These are phyloP conservation scores for Mrakia hoshinonis DNA, from an alignment of 768 basidiomycete genomes.

Conservation along the genomic window DNA sequence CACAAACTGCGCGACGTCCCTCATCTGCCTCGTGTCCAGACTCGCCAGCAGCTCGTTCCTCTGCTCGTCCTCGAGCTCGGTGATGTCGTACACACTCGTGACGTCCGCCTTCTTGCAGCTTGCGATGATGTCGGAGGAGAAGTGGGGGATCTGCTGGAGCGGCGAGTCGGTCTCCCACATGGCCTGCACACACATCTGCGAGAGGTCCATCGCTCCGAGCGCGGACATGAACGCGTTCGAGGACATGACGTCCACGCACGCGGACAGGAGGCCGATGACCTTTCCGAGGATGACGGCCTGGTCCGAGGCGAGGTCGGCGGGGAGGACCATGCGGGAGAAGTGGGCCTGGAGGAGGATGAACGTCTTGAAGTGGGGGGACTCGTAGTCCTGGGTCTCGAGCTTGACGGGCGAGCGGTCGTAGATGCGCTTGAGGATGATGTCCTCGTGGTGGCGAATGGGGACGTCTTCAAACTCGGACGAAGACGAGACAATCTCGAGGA, in stretches of 20 bases:
- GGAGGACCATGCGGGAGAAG: constrained; percentile 84
- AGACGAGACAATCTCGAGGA: constrained; percentile 92
- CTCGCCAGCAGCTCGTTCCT: constrained; percentile 62
- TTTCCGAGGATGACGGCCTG: constrained; percentile 80
- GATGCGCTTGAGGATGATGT: constrained; percentile 64
- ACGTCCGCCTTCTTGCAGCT: constrained; percentile 73
- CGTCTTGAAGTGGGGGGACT: constrained; percentile 95
- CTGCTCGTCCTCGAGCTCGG: constrained; percentile 95
- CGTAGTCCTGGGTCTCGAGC: constrained; percentile 70
- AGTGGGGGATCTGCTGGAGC: constrained; percentile 91
- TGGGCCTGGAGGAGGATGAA: constrained; percentile 94
- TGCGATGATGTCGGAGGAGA: constrained; percentile 78
- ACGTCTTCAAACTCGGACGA: constrained; percentile 93
- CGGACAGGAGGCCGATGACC: constrained; percentile 79
- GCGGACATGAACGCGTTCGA: constrained; percentile 93
- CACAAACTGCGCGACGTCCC: constrained; percentile 86
- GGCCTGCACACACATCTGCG: constrained; percentile 97
- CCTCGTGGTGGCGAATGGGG: constrained; percentile 89
- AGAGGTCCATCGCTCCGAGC: constrained; percentile 91
- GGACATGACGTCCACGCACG: constrained; percentile 96
- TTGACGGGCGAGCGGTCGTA: constrained; percentile 98
- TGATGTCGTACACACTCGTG: constrained; percentile 90
- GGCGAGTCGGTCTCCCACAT: constrained; percentile 97
- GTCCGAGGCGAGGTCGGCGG: constrained; percentile 87
- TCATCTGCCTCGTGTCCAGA: constrained; percentile 83